Percentiles rank a stretch among this genome's conserved stretches.
phyloP scores from a whole-genome alignment of 163 green algal species.

The Chlorella variabilis region DNA sequence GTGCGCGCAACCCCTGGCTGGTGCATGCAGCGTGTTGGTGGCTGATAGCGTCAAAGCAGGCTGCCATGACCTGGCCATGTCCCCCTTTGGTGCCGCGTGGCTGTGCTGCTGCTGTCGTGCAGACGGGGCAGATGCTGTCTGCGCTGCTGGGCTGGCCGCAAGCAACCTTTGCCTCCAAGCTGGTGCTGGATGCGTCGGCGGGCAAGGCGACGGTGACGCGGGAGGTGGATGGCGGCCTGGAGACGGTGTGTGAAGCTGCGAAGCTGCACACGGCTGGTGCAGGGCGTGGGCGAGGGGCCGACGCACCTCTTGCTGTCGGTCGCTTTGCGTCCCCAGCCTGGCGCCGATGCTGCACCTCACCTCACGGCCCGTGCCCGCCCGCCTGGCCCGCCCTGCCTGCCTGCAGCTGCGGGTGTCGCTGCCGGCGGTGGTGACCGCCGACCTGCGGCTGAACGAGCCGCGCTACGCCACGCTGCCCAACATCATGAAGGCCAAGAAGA shows the following conservation, averaged over 20 bases:
- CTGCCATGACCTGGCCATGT: not conserved
- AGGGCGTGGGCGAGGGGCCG: not conserved
- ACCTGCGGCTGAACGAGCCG: constrained; percentile 94
- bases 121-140: constrained; percentile 95
- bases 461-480: constrained; percentile 88
- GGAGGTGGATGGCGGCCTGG: constrained; percentile 83
- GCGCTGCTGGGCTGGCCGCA: constrained; percentile 91
- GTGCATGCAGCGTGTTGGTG: too few relatives aligned
- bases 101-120: constrained; percentile 8
- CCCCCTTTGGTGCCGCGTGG: too few relatives aligned
- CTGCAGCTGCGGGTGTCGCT: constrained; percentile 52
- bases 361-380: too few relatives aligned
- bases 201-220: constrained; percentile 49
- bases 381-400: too few relatives aligned
- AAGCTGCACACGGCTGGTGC: not conserved
- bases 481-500: constrained; percentile 94
- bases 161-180: constrained; percentile 90
- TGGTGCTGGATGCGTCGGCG: constrained; percentile 63
- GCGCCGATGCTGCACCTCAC: too few relatives aligned
- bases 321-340: too few relatives aligned
- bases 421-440: constrained; percentile 90
- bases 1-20: too few relatives aligned
- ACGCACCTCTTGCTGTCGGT: too few relatives aligned
- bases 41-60: too few relatives aligned
- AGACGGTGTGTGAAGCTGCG: constrained; percentile 58